phyloP scores from a whole-genome alignment of 2,329 filamentous ascomycete genomes.

The Stromatinia cepivora region DNA sequence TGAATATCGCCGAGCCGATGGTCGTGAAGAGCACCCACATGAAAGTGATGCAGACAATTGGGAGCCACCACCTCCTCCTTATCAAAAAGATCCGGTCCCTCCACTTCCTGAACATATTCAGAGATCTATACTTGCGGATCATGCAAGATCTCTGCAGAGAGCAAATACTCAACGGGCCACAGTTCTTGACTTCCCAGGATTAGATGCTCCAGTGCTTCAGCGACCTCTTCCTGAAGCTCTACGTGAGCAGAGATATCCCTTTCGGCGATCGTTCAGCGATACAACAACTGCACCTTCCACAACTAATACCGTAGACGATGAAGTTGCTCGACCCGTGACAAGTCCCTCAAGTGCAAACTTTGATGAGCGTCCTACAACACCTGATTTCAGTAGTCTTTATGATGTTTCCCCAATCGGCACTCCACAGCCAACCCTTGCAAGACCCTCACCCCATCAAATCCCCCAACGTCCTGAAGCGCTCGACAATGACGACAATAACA shows the following conservation, averaged over 20 bases:
- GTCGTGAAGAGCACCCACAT: conserved; percentile 71
- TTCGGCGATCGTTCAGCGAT: conserved; percentile 44
- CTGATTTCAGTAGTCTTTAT: conserved; percentile 40
- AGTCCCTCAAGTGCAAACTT: conserved; percentile 32
- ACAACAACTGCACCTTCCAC: conserved; percentile 39
- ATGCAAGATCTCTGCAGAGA: conserved; percentile 36
- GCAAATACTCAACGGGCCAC: conserved; percentile 34
- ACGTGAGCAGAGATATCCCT: conserved; percentile 34
- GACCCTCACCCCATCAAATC: conserved; percentile 28
- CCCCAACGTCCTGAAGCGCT: conserved; percentile 34
- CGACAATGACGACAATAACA: conserved; percentile 14
- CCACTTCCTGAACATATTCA: conserved; percentile 42
- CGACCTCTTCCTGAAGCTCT: conserved; percentile 33
- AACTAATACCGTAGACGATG: conserved; percentile 33
- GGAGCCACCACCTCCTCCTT: conserved; percentile 82
- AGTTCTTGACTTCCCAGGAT: conserved; percentile 33
- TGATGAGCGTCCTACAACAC: conserved; percentile 10
- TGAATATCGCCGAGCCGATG: conserved; percentile 68
- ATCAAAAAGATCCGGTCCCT: conserved; percentile 59
- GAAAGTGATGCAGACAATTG: conserved; percentile 88
- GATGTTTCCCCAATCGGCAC: conserved; percentile 41
- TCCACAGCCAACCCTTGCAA: conserved; percentile 31
- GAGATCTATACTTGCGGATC: conserved; percentile 39
- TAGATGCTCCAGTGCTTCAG: conserved; percentile 32
- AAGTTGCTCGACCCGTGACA: conserved; percentile 40